These are phyloP conservation scores for Cryptosporidium parvum DNA, from an alignment of 169 alveolate species.

Conservation along the genomic window DNA sequence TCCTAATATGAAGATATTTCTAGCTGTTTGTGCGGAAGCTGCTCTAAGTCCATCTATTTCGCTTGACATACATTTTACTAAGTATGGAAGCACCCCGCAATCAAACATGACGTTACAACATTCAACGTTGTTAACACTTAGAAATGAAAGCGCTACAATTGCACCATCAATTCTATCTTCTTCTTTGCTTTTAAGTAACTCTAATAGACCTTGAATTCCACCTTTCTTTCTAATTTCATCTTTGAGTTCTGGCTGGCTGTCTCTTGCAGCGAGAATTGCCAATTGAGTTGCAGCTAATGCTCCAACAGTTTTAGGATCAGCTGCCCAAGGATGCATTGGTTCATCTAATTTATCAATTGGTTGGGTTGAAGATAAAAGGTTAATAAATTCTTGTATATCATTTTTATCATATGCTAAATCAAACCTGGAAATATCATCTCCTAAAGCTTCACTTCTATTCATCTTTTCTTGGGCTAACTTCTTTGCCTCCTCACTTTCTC, in stretches of 20 bases:
- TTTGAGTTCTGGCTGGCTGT: slow-evolving; percentile 85
- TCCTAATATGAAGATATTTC: slow-evolving; percentile 90
- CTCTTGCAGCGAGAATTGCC: slow-evolving; percentile 91
- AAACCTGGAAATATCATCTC: slow-evolving; percentile 86
- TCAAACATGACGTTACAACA: slow-evolving; percentile 89
- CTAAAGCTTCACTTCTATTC: slow-evolving; percentile 63
- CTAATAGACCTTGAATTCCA: slow-evolving; percentile 86
- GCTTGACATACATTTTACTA: slow-evolving; percentile 89
- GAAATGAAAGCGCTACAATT: slow-evolving; percentile 91
- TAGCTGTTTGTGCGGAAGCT: slow-evolving; percentile 91
- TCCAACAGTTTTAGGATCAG: slow-evolving; percentile 94
- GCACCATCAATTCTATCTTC: slow-evolving; percentile 91
- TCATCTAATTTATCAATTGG: slow-evolving; percentile 89
- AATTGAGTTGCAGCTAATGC: slow-evolving; percentile 95
- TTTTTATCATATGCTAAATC: slow-evolving; percentile 88
- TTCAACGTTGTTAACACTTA: slow-evolving; percentile 88
- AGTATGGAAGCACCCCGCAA: slow-evolving; percentile 87
- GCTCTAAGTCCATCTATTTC: slow-evolving; percentile 90
- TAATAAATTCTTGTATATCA: slow-evolving; percentile 85
- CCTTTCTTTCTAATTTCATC: slow-evolving; percentile 86
- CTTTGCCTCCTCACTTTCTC: slow-evolving; percentile 72
- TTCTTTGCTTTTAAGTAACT: slow-evolving; percentile 84
- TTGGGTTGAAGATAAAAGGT: slow-evolving; percentile 83
- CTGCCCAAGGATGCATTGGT: slow-evolving; percentile 95
- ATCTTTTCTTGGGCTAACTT: slow-evolving; percentile 43